Base-by-base conservation (phyloP, 2,329 filamentous ascomycete species). In the Gnomoniopsis sp. region DNA sequence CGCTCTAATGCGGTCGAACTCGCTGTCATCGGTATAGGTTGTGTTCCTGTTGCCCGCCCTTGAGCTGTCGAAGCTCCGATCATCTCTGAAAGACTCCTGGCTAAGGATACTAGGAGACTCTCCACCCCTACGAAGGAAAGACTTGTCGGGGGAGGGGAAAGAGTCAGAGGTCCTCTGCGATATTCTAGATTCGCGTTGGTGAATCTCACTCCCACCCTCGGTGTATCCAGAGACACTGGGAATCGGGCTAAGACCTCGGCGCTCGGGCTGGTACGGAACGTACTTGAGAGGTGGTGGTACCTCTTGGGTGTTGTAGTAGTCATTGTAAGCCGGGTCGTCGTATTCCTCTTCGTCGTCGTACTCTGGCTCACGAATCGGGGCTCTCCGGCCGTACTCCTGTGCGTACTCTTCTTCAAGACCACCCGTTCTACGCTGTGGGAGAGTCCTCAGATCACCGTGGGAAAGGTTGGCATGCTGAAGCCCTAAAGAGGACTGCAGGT, bases 161-260 rank as follows among this genome's bases (percentile, higher is more conserved):
- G 81, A 84, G n/a, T 80, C 82, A 21, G 75, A 77, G 2, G 74
- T 71, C 17, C 71, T 71, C 15, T 78, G 79, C 48, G 80, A 80
- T 34, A 82, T 74, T 58, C 79, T 74, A 1, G 85, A 84, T 59
- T 87, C 81, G 51, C 83, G 83, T 66, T 82, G 83, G 33, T 75
- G 74, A 36, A 77, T 75, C 62, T 87, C 82, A 66, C 79, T 87
- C 55, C 85, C 85, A 49, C 86, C 85, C 66, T 92, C 87, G 3
- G 85, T 88, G 67, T 92, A 93, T 62, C 93, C 95, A 12, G 91
- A 93, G 17, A 96, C 90, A 67, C 93, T 97, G 65, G 95, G 93
- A 60, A 96, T 93, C 0, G 93, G 93, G 69, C 93, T 97, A 51
- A 96, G 75, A 12, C 87, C 88, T 46, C 90, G 88, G 54, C 85